phyloP scores from a whole-genome alignment of 345 rosid genomes.

The Angophora floribunda region DNA sequence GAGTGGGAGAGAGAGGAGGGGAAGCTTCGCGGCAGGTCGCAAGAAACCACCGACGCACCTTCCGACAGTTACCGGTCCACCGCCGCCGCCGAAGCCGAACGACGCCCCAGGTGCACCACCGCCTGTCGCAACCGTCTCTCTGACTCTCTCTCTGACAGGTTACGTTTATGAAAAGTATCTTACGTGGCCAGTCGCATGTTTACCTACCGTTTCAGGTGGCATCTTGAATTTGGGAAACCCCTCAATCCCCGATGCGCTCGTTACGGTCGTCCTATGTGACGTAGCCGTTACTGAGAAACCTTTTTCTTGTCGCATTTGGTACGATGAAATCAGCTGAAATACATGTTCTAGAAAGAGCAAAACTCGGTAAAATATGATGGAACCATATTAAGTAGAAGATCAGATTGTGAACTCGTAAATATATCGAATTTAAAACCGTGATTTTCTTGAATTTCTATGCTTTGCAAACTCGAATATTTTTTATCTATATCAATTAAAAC shows the following conservation, averaged over 20 bases:
- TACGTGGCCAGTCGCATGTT: not conserved
- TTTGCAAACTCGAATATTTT: not conserved
- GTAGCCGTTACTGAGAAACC: not conserved
- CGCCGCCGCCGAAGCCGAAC: no score
- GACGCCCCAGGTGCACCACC: no score
- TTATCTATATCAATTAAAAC: not conserved
- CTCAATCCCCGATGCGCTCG: not conserved
- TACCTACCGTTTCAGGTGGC: accelerated
- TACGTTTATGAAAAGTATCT: not conserved
- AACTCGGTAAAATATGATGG: not conserved
- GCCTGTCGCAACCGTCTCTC: no score
- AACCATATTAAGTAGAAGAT: not conserved
- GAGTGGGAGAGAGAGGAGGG: not conserved
- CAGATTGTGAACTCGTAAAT: no score
- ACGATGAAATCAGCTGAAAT: not conserved
- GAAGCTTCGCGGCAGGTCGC: not conserved
- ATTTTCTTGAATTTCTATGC: no score
- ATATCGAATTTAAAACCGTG: no score
- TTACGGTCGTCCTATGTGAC: not conserved
- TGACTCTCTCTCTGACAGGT: not conserved
- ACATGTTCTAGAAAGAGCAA: accelerated
- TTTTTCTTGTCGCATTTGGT: not conserved
- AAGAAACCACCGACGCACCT: not conserved
- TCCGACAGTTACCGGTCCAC: not conserved
- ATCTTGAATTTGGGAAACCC: not conserved